Conservation (phyloP, 1,284 basidiomycete species). For the Ceratobasidium papillatum region DNA sequence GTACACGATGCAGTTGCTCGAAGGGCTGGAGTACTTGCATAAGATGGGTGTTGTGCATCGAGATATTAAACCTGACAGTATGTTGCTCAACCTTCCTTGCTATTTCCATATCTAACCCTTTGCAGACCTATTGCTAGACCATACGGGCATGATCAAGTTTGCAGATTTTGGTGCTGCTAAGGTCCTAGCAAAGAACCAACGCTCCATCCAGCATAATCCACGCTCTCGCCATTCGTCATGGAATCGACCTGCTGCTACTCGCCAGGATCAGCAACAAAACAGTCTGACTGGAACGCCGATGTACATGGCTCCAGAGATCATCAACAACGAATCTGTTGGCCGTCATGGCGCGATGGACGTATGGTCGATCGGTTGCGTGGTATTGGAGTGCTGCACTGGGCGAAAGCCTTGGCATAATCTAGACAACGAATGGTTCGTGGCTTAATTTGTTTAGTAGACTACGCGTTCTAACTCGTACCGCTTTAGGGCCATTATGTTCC, state of each 20-base stretch:
- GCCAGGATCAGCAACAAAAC: conserved; percentile 62
- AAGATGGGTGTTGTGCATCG: conserved; percentile 93
- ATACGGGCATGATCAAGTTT: conserved; percentile 94
- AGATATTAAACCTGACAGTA: conserved; percentile 99
- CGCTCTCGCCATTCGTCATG: conserved; percentile 19
- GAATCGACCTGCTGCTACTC: conserved; percentile 61
- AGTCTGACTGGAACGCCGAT: conserved; percentile 97
- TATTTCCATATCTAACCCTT: conserved; percentile 42
- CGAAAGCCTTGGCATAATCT: conserved; percentile 98
- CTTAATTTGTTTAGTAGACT: not conserved
- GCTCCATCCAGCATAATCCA: conserved; percentile 49
- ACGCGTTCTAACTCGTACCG: not conserved
- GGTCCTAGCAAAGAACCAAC: conserved; percentile 91
- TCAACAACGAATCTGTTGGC: conserved; percentile 89
- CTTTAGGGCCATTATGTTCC: conserved; percentile 98
- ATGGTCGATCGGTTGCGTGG: conserved; percentile 96
- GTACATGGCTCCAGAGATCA: conserved; percentile 99
- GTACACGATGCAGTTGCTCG: conserved; percentile 97
- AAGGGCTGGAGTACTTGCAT: conserved; percentile 94
- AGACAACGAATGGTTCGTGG: conserved; percentile 93
- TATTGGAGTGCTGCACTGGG: conserved; percentile 95
- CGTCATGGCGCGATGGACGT: conserved; percentile 98
- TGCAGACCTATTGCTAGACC: conserved; percentile 92
- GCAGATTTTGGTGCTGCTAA: conserved; percentile 99
- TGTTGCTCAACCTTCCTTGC: conserved; percentile 53